Base-by-base conservation (phyloP, 2,329 filamentous ascomycete genomes). In the Apiospora rasikravindrae region DNA sequence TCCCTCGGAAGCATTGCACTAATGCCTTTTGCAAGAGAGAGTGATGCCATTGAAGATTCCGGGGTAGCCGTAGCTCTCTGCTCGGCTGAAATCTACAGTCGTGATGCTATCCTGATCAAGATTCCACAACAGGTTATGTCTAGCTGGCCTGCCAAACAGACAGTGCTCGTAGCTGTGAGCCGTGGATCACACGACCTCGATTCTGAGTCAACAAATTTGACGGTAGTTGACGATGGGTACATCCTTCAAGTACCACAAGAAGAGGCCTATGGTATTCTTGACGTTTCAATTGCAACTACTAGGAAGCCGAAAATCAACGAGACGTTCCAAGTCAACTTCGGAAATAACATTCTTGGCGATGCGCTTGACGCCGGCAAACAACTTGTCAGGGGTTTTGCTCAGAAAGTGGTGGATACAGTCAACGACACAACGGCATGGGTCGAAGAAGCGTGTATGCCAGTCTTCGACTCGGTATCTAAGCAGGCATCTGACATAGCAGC, bases 271-370 rank as follows among this genome's bases (percentile, higher is more conserved):
- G 90, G 90, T 44, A 79, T 88, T 49, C 80, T 92, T 69, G 88
- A 88, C 70, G 83, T 92, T 64, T 86, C 87, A 2, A 85, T 92
- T 47, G 83, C 87, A 71, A 90, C 90, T 0, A 88, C 85, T 19
- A 88, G 86, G 71, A 88, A 87, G 73, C 90, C 90, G 33, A 88
- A 86, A 78, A 84, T 91, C 74, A 88, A 88, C 76, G 89, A 91
- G 81, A 87, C 87, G 0, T 89, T 91, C 78, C 85, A 86, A 51
- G 81, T 92, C 42, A 87, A 91, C 78, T 90, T 92, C 79, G 88
- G 89, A 67, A 86, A 82, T 77, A 82, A 84, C 29, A 79, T 84
- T 22, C 78, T 88, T 57, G 82, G 81, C 16, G 83, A 85, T 51
- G 84, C 83, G 19, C 74, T 87, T 7, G 85, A 87, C 71, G 82